phyloP scores from a whole-genome alignment of 1,284 basidiomycete genomes.

The Tilletia walkeri region DNA sequence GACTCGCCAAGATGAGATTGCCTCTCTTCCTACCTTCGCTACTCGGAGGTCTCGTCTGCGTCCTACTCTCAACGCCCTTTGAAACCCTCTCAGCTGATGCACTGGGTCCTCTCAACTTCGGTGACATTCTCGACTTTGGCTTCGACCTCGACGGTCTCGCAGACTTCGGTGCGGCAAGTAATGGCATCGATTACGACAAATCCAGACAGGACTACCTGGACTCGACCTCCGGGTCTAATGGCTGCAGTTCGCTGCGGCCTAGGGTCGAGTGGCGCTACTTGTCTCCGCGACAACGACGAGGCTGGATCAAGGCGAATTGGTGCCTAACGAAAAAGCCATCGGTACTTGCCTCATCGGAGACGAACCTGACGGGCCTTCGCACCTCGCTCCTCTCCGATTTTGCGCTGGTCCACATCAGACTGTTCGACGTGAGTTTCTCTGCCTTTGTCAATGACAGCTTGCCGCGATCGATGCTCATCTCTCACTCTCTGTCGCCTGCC shows the following conservation, averaged over 20 bases:
- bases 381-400: background rate
- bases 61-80: too few species aligned
- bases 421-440: background rate
- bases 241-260: background rate
- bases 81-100: too few species aligned
- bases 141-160: too few species aligned
- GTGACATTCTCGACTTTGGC: too few species aligned
- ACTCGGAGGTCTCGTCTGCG: too few species aligned
- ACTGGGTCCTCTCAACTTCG: too few species aligned
- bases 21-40: too few species aligned
- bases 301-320: conserved; percentile 1
- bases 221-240: background rate
- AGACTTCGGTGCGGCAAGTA: too few species aligned
- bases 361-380: background rate
- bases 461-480: background rate
- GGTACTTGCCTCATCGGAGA: background rate
- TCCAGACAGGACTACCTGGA: too few species aligned
- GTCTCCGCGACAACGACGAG: background rate
- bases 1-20: too few species aligned
- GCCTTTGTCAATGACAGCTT: background rate
- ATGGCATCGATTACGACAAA: too few species aligned
- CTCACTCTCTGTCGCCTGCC: background rate
- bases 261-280: conserved; percentile 10
- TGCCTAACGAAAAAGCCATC: background rate
- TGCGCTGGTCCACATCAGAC: background rate